Evolutionary conservation across 495 filamentous ascomycete species (phyloP), one percentile per base, ranked within the genome.

Genomic region (Extremus antarcticus): DNA sequence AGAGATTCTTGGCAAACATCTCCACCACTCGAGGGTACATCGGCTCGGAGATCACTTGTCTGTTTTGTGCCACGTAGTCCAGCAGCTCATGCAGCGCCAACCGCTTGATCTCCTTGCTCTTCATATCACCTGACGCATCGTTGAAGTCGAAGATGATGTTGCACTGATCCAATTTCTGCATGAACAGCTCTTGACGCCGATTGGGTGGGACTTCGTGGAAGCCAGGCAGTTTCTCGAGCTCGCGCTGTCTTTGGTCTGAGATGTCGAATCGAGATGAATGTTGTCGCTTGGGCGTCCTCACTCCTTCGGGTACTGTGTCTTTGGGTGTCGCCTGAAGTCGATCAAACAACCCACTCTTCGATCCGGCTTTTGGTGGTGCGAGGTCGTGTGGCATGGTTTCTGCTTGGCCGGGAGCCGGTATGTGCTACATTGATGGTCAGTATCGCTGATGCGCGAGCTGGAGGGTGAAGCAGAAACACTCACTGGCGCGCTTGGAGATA

Each of bases 71-170:
- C 49, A 99, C 91, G 65, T 99, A 99, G 67, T 99, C 92, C 48
- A 99, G 77, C 25, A 99, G 78, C 66, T 99, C 92, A 65, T 99
- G 92, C 41, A 99, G 79, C 46, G 92, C 94, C 65, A 99, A 72
- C 62, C 92, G 81, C 77, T 99, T 99, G 76, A 99, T 96, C 72
- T 99, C 92, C 70, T 99, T 99, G n/a, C 91, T 94, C 69, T 97
- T 97, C 91, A 97, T 97, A 64, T 99, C 92, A 51, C 84, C 90
- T 57, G 88, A 94, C 39, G 94, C 89, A 66, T 99, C 92, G 70
- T 96, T 99, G 74, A 99, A 99, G 70, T 99, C 92, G 65, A 99
- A 99, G 62, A 99, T 99, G 71, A 99, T 94, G 66, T 99, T 99
- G 76, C 92, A 99, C 70, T 99, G 92, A 65, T 97, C 92, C 64